Evolutionary conservation across 1,284 basidiomycete genomes (phyloP).

Genomic region (Ustilago nuda): DNA sequence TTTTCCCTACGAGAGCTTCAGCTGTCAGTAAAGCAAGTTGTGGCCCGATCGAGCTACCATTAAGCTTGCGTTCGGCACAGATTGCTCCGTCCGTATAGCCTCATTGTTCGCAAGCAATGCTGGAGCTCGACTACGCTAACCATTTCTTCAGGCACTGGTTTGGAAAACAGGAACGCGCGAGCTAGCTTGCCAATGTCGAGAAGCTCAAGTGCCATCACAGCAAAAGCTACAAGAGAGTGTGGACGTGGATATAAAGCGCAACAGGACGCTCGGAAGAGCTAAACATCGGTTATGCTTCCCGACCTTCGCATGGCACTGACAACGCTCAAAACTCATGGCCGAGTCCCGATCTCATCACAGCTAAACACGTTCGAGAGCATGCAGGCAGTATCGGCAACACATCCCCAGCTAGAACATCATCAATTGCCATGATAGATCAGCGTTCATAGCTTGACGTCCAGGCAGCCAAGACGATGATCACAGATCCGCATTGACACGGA

Average conservation of each 20-base stretch:
- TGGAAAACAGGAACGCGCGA: not conserved
- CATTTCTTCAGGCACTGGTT: not conserved
- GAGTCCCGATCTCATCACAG: not conserved
- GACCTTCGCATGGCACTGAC: not conserved
- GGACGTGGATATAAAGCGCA: not conserved
- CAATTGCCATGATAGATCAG: not conserved
- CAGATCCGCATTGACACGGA: conserved; percentile 22
- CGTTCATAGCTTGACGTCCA: not conserved
- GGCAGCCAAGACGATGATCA: not conserved
- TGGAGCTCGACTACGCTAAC: no score
- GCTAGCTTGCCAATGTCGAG: not conserved
- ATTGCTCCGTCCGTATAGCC: not conserved
- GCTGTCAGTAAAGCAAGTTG: no score
- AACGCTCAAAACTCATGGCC: not conserved
- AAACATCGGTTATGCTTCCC: conserved; percentile 15
- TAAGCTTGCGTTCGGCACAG: conserved; percentile 8
- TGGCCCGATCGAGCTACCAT: not conserved
- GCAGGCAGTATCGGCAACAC: not conserved
- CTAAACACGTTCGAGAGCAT: not conserved
- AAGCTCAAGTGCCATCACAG: not conserved
- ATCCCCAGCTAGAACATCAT: not conserved
- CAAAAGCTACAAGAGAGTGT: not conserved
- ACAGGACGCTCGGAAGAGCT: conserved; percentile 32
- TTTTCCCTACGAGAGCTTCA: no score
- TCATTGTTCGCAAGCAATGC: no score